These are phyloP conservation scores for Fusarium foetens DNA, from an alignment of 2,329 filamentous ascomycete species.

Conservation along the genomic window DNA sequence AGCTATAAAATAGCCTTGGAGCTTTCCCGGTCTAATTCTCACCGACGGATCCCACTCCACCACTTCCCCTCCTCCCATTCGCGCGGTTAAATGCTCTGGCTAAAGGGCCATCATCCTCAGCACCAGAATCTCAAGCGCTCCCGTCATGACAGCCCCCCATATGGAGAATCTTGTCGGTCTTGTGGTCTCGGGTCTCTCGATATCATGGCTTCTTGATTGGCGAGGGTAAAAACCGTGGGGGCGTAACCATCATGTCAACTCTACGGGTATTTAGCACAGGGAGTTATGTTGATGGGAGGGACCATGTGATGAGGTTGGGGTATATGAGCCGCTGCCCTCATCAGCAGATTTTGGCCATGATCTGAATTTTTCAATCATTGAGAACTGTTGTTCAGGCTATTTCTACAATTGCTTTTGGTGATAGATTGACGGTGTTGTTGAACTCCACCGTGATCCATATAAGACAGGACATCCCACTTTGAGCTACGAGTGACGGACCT, in stretches of 20 bases:
- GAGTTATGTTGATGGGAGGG: not conserved
- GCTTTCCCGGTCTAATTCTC: conserved; percentile 21
- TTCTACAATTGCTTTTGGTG: not conserved
- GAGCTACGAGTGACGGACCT: conserved; percentile 1
- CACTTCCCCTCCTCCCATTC: conserved; percentile 1
- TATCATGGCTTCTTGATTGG: conserved; percentile 32
- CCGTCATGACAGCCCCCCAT: conserved; percentile 33
- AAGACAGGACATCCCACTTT: conserved; percentile 31
- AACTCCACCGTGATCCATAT: conserved; percentile 38
- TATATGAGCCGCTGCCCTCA: conserved; percentile 39
- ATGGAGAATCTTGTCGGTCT: conserved; percentile 13
- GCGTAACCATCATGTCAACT: conserved; percentile 11
- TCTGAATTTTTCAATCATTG: conserved; percentile 1
- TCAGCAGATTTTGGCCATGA: conserved; percentile 36
- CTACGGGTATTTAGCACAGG: conserved; percentile 1
- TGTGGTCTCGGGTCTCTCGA: conserved; percentile 6
- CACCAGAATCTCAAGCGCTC: conserved; percentile 27
- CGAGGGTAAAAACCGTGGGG: conserved; percentile 34
- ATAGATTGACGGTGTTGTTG: not conserved
- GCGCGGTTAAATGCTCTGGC: conserved; percentile 33
- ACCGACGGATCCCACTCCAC: conserved; percentile 33
- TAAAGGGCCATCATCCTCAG: conserved; percentile 4
- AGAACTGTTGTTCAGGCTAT: conserved; percentile 21
- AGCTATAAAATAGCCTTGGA: conserved; percentile 7
- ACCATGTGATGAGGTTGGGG: conserved; percentile 29